Evolutionary conservation across 345 rosid species (phyloP), one percentile per base, ranked within the genome.

Genomic region (Psidium guajava): DNA sequence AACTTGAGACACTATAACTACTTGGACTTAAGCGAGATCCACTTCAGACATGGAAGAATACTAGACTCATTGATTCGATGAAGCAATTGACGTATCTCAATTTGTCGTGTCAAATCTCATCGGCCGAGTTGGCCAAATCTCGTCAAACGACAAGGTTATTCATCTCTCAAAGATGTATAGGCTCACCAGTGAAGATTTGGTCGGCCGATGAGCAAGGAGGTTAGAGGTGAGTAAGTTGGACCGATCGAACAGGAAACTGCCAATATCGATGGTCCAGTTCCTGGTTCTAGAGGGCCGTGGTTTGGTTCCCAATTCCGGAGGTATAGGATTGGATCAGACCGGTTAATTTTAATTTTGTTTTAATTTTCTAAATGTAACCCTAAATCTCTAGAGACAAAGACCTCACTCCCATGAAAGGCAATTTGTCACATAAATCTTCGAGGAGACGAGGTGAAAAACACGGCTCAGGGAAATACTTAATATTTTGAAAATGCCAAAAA

Each of bases 91-190:
- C 10, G 12, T 8, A 64, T 20, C 77, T 8, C 42, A 32, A 64
- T 64, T 16, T 8, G 47, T 32, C 0, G 36, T 16, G 11, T 32
- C 44, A 64, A 64, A 32, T 64, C 75, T 64, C 27, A 16, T 36
- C 10, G 0, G 0, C 18, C 2, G 0, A 58, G 25, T 54, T 3
- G 1, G 10, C 25, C 57, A 54, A 54, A 54, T 32, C 24, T 32
- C 44, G 32, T 12, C 22, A 1, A 18, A 64, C 18, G 24, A 2
- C 1, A 0, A 16, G 75, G 44, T 6, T 16, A 0, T 64, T 5
- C 75, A 64, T 64, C 24, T 64, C 2, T 32, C 12, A 8, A 16
- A 64, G 75, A 64, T 64, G 74, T 10, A 16, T 9, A 1, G 13
- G 44, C 36, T 64, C 75, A 64, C 44, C 0, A 0, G 75, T 4